phyloP scores from a whole-genome alignment of 2,329 filamentous ascomycete species.

The Nannizzia gypsea region DNA sequence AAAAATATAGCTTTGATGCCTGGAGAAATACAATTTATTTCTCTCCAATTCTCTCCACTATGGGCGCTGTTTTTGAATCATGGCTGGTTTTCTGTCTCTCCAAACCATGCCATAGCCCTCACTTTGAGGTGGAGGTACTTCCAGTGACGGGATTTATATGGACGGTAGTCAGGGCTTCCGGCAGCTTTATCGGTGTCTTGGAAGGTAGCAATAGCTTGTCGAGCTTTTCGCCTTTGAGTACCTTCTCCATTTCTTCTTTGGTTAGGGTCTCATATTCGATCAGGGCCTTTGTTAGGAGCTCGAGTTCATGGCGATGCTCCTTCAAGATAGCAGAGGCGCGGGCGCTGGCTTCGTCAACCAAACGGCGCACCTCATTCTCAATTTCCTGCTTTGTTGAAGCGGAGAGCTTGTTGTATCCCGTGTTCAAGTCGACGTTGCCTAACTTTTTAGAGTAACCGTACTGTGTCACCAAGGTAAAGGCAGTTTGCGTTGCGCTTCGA shows the following conservation, averaged over 20 bases:
- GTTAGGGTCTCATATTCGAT: slow-evolving; percentile 90
- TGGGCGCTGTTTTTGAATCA: not conserved
- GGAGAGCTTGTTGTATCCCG: slow-evolving; percentile 69
- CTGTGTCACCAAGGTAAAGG: slow-evolving; percentile 76
- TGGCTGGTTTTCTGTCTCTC: not conserved
- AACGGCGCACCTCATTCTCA: slow-evolving; percentile 73
- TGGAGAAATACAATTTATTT: not conserved
- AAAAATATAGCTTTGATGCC: not conserved
- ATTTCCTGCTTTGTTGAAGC: slow-evolving; percentile 77
- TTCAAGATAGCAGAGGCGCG: slow-evolving; percentile 61
- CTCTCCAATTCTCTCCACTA: not conserved
- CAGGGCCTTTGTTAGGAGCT: slow-evolving; percentile 75
- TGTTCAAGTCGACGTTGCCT: slow-evolving; percentile 78
- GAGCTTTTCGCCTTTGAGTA: slow-evolving; percentile 76
- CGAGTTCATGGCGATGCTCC: slow-evolving; percentile 69
- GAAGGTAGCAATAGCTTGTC: slow-evolving; percentile 48
- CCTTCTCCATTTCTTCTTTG: slow-evolving; percentile 78
- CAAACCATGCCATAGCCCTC: not conserved
- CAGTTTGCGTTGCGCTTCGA: slow-evolving; percentile 64
- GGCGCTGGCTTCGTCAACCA: slow-evolving; percentile 68
- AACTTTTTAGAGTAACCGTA: slow-evolving; percentile 82
- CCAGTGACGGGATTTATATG: slow-evolving; percentile 11
- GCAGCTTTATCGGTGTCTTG: slow-evolving; percentile 52
- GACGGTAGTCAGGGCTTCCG: slow-evolving; percentile 35
- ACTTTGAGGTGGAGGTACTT: slow-evolving; percentile 20